Conservation (phyloP, 2,329 filamentous ascomycete species). For the Colletotrichum melonis region DNA sequence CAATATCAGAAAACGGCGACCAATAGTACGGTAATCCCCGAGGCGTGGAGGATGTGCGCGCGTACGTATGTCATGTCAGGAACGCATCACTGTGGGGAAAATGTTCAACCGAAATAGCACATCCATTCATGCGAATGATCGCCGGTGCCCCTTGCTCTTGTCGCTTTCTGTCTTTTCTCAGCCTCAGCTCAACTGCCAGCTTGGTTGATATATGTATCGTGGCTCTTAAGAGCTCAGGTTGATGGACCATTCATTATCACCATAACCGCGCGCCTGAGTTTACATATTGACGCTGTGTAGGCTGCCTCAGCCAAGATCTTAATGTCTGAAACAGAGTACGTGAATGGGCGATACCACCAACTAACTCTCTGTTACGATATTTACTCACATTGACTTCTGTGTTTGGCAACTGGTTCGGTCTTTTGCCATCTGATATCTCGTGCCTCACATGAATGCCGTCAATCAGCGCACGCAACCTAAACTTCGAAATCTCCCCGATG, state of each 20-base stretch:
- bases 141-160: not conserved
- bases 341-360: not conserved
- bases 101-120: not conserved
- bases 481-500: not conserved
- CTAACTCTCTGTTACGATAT: not conserved
- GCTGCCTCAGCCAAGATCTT: not conserved
- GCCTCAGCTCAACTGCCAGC: not conserved
- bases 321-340: not conserved
- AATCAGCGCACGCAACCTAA: not conserved
- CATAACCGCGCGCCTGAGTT: not conserved
- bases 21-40: not conserved
- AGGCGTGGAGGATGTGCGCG: not conserved
- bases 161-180: not conserved
- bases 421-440: not conserved
- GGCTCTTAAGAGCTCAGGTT: not conserved
- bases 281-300: not conserved
- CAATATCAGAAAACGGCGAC: not conserved
- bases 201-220: not conserved
- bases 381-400: not conserved
- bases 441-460: not conserved
- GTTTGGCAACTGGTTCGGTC: not conserved
- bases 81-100: not conserved
- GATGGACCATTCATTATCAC: too few species aligned
- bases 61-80: not conserved
- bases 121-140: not conserved